Evolutionary conservation across 768 basidiomycete genomes (phyloP).

Genomic region (Coprinopsis marcescibilis): DNA sequence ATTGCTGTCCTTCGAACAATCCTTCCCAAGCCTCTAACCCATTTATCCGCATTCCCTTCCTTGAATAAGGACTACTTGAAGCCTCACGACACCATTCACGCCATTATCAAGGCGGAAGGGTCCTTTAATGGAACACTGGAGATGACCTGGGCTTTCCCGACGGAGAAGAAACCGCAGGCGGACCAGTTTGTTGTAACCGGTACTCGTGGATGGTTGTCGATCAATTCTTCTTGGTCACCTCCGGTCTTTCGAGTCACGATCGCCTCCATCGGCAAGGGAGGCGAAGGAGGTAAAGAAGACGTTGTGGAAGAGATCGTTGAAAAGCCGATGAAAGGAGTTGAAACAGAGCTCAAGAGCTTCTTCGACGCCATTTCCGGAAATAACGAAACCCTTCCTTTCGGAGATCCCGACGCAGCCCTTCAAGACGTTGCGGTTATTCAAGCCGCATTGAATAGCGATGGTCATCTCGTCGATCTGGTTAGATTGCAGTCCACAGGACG

Average conservation of each 20-base stretch:
- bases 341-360: conserved; percentile 54
- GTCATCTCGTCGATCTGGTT: conserved; percentile 51
- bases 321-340: conserved; percentile 44
- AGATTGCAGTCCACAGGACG: conserved; percentile 20
- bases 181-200: conserved; percentile 54
- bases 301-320: conserved; percentile 49
- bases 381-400: conserved; percentile 42
- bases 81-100: conserved; percentile 76
- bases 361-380: conserved; percentile 47
- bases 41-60: conserved; percentile 59
- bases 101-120: conserved; percentile 45
- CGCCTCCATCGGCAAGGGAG: conserved; percentile 29
- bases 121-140: conserved; percentile 54
- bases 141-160: conserved; percentile 58
- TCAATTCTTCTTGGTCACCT: conserved; percentile 27
- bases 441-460: conserved; percentile 65
- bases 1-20: conserved; percentile 57
- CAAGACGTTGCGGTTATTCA: conserved; percentile 77
- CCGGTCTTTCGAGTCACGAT: conserved; percentile 33
- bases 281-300: conserved; percentile 34
- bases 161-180: conserved; percentile 28
- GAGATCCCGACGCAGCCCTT: conserved; percentile 58
- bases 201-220: conserved; percentile 53
- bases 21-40: conserved; percentile 45
- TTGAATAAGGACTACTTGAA: conserved; percentile 66